phyloP scores from a whole-genome alignment of 768 basidiomycete species.

The Albatrellus ellisii region DNA sequence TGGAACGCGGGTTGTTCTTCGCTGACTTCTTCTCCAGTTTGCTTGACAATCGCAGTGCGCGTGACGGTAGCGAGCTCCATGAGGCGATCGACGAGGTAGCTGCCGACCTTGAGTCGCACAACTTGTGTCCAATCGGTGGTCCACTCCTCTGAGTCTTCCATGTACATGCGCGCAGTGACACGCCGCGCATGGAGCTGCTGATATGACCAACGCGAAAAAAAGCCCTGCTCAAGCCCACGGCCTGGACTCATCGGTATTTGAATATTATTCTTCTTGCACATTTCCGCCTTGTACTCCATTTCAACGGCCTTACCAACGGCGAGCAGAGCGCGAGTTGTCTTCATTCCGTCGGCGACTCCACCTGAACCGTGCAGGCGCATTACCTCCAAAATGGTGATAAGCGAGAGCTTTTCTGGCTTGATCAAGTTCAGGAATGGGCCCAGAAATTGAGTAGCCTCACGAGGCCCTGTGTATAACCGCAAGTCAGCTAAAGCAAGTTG shows the following conservation, averaged over 20 bases:
- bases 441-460: constrained; percentile 19
- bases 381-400: constrained; percentile 81
- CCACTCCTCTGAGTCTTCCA: constrained; percentile 58
- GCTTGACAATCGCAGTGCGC: constrained; percentile 41
- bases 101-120: constrained; percentile 66
- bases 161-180: constrained; percentile 48
- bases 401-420: constrained; percentile 63
- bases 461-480: neutral
- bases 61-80: constrained; percentile 76
- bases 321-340: constrained; percentile 73
- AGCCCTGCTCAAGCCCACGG: constrained; percentile 24
- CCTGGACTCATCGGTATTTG: constrained; percentile 14
- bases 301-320: constrained; percentile 77
- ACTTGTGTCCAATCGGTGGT: constrained; percentile 74
- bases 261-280: constrained; percentile 55
- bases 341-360: constrained; percentile 77
- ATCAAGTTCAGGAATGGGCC: constrained; percentile 68
- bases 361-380: constrained; percentile 72
- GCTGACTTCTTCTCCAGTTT: constrained; percentile 47
- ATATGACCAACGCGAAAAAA: constrained; percentile 51
- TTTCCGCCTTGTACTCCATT: constrained; percentile 78
- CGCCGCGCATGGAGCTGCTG: constrained; percentile 48
- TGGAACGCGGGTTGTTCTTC: constrained; percentile 86
- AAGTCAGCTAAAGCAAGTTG: neutral
- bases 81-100: constrained; percentile 68